These are phyloP conservation scores for Corylus heterophylla DNA, from an alignment of 306 rosid species.

Conservation along the genomic window DNA sequence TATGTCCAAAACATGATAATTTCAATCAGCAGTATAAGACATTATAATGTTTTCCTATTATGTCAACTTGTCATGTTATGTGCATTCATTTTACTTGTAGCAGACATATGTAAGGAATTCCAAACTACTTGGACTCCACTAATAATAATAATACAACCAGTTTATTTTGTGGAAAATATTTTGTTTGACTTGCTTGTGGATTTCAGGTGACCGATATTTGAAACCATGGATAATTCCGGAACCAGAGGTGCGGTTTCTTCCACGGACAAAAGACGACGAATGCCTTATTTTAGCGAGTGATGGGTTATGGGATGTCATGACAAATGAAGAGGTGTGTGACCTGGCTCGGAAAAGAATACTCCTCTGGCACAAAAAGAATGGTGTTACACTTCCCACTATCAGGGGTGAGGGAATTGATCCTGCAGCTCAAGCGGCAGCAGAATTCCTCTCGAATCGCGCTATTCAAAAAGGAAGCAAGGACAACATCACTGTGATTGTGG, in stretches of 20 bases:
- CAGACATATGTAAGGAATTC: not conserved
- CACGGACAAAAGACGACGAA: constrained; percentile 73
- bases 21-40: not conserved
- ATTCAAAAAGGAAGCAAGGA: constrained; percentile 89
- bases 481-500: constrained; percentile 77
- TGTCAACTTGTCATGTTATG: not conserved
- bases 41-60: not conserved
- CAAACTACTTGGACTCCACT: not conserved
- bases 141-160: not conserved
- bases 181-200: constrained; percentile 6
- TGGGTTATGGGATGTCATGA: constrained; percentile 90
- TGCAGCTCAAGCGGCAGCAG: constrained; percentile 94
- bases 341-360: constrained; percentile 73
- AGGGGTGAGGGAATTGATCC: constrained; percentile 77
- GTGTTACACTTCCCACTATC: constrained; percentile 42
- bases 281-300: constrained; percentile 90
- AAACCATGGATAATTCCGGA: constrained; percentile 94
- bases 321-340: constrained; percentile 83
- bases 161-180: no score
- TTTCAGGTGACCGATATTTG: constrained; percentile 87
- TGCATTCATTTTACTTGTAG: not conserved
- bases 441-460: constrained; percentile 71
- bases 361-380: constrained; percentile 86
- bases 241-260: constrained; percentile 78
- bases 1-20: not conserved